These are phyloP conservation scores for Stylonectria norvegica DNA, from an alignment of 2,329 filamentous ascomycete species.

Conservation along the genomic window DNA sequence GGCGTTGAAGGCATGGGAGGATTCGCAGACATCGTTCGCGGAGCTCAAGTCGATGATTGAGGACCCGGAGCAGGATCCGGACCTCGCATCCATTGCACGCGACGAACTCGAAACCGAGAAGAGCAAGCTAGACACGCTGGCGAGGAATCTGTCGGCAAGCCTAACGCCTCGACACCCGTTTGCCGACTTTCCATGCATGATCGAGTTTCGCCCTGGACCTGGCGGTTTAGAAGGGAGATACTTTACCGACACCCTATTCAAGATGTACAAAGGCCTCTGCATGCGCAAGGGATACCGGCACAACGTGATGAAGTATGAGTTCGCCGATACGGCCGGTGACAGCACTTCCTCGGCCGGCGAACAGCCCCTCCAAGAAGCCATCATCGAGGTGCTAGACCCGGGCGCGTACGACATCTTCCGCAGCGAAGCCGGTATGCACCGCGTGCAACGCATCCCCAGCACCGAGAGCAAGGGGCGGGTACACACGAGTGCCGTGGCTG, in stretches of 20 bases:
- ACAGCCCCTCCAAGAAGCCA: constrained; percentile 75
- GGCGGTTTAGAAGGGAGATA: constrained; percentile 88
- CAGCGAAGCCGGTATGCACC: constrained; percentile 88
- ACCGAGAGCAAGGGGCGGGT: constrained; percentile 90
- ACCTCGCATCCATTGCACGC: constrained; percentile 73
- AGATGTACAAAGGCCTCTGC: constrained; percentile 87
- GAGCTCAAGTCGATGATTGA: constrained; percentile 53
- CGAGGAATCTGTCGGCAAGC: constrained; percentile 66
- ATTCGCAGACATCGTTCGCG: constrained; percentile 47
- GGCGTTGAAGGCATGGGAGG: constrained; percentile 58
- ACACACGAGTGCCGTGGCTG: constrained; percentile 87
- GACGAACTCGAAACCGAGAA: constrained; percentile 74
- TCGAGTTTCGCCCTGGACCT: constrained; percentile 89
- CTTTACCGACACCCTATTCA: constrained; percentile 81
- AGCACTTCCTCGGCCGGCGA: constrained; percentile 56
- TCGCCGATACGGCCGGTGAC: constrained; percentile 60
- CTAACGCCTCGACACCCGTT: constrained; percentile 89
- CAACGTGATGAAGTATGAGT: constrained; percentile 76
- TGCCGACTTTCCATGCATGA: constrained; percentile 79
- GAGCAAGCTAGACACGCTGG: constrained; percentile 59
- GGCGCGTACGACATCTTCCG: constrained; percentile 80
- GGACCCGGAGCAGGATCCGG: constrained; percentile 51
- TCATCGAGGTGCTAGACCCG: constrained; percentile 74
- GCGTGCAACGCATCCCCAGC: constrained; percentile 87
- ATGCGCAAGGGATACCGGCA: constrained; percentile 62